A percentile compares a stretch with the other conserved stretches of the same genome.
Conservation (phyloP, 73 alveolate species). For the Tetrahymena malaccensis region DNA sequence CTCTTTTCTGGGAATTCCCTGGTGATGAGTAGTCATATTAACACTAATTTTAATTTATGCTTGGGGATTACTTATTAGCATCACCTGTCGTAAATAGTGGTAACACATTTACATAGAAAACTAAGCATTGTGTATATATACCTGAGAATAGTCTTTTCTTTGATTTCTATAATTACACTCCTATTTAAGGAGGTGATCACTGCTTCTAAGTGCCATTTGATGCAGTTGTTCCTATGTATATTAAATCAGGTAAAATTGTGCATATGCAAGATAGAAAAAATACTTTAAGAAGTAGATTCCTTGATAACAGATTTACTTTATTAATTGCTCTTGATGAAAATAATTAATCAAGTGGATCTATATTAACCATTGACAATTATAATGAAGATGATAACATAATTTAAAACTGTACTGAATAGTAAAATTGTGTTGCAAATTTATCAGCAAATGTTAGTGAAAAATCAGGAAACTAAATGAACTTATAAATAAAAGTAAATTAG, state of each 20-base stretch:
- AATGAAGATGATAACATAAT: background rate
- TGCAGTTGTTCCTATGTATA: background rate
- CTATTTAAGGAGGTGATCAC: background rate
- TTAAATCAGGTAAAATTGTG: background rate
- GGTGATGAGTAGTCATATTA: slow-evolving; percentile 33
- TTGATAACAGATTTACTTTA: background rate
- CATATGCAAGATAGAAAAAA: background rate
- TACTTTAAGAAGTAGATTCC: background rate
- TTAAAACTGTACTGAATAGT: background rate
- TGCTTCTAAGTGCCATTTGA: background rate
- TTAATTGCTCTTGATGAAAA: background rate
- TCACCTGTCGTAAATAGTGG: slow-evolving; percentile 57
- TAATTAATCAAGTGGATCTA: background rate
- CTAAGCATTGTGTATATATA: background rate
- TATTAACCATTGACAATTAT: background rate
- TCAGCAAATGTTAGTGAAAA: background rate
- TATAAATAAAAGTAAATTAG: background rate
- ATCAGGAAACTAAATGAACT: background rate
- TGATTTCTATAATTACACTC: slow-evolving; percentile 16
- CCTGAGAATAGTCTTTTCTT: slow-evolving; percentile 42
- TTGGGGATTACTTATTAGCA: slow-evolving; percentile 55
- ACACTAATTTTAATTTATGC: slow-evolving; percentile 47
- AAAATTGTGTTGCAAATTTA: background rate
- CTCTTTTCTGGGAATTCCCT: slow-evolving; percentile 64
- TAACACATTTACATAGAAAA: background rate